Evolutionary conservation across 148 eudicot species (phyloP), one percentile per base, ranked within the genome.

Genomic region (Cornus kousa): DNA sequence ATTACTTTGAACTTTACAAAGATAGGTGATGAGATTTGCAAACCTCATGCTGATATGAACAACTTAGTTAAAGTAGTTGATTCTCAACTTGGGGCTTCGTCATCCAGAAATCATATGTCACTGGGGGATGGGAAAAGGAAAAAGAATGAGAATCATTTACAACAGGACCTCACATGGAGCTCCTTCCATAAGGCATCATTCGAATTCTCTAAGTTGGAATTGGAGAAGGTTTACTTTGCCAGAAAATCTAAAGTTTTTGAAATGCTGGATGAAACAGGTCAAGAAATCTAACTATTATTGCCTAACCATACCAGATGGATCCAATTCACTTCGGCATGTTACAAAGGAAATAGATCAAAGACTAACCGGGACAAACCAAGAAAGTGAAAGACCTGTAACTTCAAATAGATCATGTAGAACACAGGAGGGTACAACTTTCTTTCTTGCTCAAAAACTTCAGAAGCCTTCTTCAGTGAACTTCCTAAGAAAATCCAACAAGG

Each of bases 221-320:
- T 95, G 83, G 90, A 89, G 59, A 97, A 86, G 77, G 88, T 93
- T 74, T 95, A 87, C 80, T 83, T 86, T 67, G 74, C 84, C 68
- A 74, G 81, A 80, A 73, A 85, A 32, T 77, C 72, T 67, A 85
- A 93, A 90, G 85, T 93, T 95, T 85, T 74, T 95, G 23, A 90
- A 85, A 81, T 93, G 97, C 87, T 95, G 99, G 99, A 88, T 90
- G 87, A 93, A 91, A 77, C 97, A 95, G 86, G 84, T 92, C 28
- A 77, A 73, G 35, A 87, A 84, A 76, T 81, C 37, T 20, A 78
- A 65, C 43, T 50, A 31, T 10, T 50, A 32, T 78, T 23, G 57
- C 59, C 70, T 71, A 24, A 70, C 57, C 55, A 64, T 70, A 77
- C 77, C 81, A 72, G 74, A 78, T 73, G 77, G 79, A 70, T 79